A percentile compares a stretch with the other conserved stretches of the same genome.
These are phyloP conservation scores for Coniochaeta prunicola DNA, from an alignment of 2,329 filamentous ascomycete genomes.

Conservation along the genomic window DNA sequence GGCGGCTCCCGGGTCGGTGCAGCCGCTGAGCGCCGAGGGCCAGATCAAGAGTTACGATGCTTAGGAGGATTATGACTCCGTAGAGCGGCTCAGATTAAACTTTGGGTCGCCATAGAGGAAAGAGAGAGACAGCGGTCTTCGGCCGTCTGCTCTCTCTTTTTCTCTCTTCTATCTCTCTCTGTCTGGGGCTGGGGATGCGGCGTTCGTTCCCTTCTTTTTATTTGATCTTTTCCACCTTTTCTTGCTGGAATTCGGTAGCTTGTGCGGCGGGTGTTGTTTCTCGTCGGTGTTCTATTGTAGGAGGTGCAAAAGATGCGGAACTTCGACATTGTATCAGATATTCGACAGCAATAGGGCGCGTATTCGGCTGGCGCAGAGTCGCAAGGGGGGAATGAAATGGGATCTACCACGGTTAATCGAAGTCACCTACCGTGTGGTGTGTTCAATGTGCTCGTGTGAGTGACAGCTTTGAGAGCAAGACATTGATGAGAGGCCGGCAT, in stretches of 20 bases:
- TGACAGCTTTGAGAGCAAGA: too few species aligned
- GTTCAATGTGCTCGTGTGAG: too few species aligned
- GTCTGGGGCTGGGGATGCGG: not conserved
- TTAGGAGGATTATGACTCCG: constrained; percentile 18
- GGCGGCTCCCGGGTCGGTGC: constrained; percentile 34
- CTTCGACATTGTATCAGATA: not conserved
- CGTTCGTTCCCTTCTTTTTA: not conserved
- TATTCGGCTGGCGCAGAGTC: not conserved
- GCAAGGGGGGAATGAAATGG: not conserved
- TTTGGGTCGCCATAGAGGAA: not conserved
- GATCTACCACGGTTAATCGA: not conserved
- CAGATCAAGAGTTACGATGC: constrained; percentile 52
- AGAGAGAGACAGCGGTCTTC: too few species aligned
- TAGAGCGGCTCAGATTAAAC: not conserved
- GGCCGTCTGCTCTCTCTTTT: too few species aligned
- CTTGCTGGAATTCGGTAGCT: not conserved
- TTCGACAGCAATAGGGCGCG: not conserved
- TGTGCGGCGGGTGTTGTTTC: not conserved
- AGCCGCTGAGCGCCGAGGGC: constrained; percentile 47
- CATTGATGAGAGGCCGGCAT: too few species aligned
- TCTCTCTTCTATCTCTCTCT: not conserved
- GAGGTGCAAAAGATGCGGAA: not conserved
- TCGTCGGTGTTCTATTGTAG: not conserved
- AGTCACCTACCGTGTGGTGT: too few species aligned
- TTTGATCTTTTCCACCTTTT: not conserved